phyloP scores from a whole-genome alignment of 2,329 filamentous ascomycete genomes.

The Xylaria sp. region DNA sequence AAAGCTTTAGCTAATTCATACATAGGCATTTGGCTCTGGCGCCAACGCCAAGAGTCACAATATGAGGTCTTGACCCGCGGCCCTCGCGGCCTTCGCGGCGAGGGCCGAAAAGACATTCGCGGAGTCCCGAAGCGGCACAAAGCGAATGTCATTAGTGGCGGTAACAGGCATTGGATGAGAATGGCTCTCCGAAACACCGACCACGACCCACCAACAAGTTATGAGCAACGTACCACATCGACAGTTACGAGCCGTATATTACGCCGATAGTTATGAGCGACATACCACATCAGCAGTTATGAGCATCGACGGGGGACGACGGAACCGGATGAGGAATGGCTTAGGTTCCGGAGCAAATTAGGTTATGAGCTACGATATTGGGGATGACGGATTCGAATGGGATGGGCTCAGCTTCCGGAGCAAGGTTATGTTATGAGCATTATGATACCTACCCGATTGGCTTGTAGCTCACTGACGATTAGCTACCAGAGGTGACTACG shows the following conservation, averaged over 20 bases:
- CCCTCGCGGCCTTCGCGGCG: constrained; percentile 7
- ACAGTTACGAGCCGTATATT: too few relatives aligned
- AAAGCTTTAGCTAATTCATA: constrained; percentile 1
- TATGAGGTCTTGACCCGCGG: constrained; percentile 35
- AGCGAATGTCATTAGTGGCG: constrained; percentile 27
- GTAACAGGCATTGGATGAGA: constrained; percentile 35
- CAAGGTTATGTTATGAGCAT: constrained; percentile 35
- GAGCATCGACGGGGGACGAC: constrained; percentile 19
- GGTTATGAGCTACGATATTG: constrained; percentile 32
- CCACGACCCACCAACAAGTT: constrained; percentile 24
- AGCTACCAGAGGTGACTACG: constrained; percentile 30
- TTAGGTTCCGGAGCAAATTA: constrained; percentile 29
- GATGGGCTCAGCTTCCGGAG: constrained; percentile 34
- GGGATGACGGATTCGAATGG: constrained; percentile 30
- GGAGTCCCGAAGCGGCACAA: constrained; percentile 36
- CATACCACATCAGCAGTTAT: not conserved
- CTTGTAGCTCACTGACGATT: constrained; percentile 23
- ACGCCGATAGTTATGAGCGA: too few relatives aligned
- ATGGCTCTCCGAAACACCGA: not conserved
- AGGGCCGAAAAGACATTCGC: constrained; percentile 29
- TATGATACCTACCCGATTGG: constrained; percentile 13
- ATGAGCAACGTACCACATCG: constrained; percentile 25
- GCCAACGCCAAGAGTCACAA: constrained; percentile 11
- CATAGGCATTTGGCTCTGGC: constrained; percentile 34
- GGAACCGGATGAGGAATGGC: constrained; percentile 28